Conservation (phyloP, 1,284 basidiomycete genomes). For the Ustilago tritici region DNA sequence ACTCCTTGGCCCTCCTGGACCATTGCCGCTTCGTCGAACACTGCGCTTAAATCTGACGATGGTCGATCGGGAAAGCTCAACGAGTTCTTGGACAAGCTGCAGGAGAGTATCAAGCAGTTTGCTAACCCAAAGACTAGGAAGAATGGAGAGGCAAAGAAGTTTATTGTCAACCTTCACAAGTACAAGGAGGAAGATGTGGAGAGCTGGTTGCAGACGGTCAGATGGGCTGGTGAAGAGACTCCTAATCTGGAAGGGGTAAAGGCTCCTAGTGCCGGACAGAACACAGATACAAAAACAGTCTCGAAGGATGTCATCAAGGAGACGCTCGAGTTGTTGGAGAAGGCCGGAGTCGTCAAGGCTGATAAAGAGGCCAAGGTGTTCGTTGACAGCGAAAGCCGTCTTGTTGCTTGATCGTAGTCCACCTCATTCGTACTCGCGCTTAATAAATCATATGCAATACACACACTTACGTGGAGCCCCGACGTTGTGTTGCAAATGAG, state of each 20-base stretch:
- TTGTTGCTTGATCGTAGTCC: constrained; percentile 24
- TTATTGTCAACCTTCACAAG: constrained; percentile 50
- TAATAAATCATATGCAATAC: neutral
- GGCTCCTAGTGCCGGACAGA: constrained; percentile 40
- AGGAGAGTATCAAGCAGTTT: constrained; percentile 50
- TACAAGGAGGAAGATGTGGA: constrained; percentile 81
- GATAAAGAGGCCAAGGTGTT: constrained; percentile 16
- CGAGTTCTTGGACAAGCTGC: constrained; percentile 52
- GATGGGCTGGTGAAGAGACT: constrained; percentile 61
- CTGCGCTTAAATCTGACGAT: constrained; percentile 17
- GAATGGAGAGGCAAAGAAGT: constrained; percentile 22
- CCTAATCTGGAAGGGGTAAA: constrained; percentile 28
- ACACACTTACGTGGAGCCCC: neutral
- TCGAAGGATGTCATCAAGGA: constrained; percentile 36
- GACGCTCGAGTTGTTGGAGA: constrained; percentile 54
- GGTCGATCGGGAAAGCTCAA: constrained; percentile 4
- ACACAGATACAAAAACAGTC: constrained; percentile 48
- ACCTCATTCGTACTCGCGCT: neutral
- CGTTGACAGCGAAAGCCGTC: constrained; percentile 24
- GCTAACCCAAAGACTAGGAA: constrained; percentile 48
- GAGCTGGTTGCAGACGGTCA: constrained; percentile 71
- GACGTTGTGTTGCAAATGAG: neutral
- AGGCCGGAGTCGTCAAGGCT: constrained; percentile 56
- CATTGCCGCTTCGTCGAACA: constrained; percentile 60
- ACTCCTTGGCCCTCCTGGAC: constrained; percentile 97